A percentile compares a stretch with the other conserved stretches of the same genome.
Conservation (phyloP, 2,329 filamentous ascomycete genomes). For the Monilinia fructigena region DNA sequence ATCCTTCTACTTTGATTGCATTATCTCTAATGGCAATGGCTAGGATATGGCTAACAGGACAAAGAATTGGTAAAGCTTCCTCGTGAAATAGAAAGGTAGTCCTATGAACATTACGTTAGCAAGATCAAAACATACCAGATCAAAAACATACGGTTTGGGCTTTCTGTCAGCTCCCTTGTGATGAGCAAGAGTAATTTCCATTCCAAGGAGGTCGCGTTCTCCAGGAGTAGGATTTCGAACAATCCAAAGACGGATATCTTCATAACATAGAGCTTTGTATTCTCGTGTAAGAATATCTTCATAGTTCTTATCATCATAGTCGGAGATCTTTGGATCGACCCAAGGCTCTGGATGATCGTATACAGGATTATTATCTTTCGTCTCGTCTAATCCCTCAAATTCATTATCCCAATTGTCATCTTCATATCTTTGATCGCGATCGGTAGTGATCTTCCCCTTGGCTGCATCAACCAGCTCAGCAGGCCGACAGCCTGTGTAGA, state of each 20-base stretch:
- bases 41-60: conserved; percentile 29
- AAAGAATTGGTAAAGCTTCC: conserved; percentile 30
- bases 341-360: neutral
- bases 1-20: conserved; percentile 27
- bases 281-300: neutral
- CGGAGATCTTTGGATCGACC: neutral
- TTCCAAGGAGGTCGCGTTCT: conserved; percentile 26
- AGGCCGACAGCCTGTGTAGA: conserved; percentile 11
- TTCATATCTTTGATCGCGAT: conserved; percentile 1
- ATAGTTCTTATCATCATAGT: neutral
- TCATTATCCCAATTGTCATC: conserved; percentile 8
- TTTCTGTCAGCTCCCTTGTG: conserved; percentile 28
- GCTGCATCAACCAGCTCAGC: neutral
- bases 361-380: neutral
- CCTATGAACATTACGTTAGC: conserved; percentile 24
- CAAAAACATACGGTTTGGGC: conserved; percentile 29
- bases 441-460: neutral
- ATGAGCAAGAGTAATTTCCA: conserved; percentile 27
- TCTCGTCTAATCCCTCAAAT: neutral
- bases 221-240: conserved; percentile 23
- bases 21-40: conserved; percentile 26
- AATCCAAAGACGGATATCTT: conserved; percentile 23
- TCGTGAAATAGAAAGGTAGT: conserved; percentile 31
- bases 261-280: conserved; percentile 22
- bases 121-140: conserved; percentile 11